Conservation (phyloP, 2,329 filamentous ascomycete genomes). For the Neonectria hederae region DNA sequence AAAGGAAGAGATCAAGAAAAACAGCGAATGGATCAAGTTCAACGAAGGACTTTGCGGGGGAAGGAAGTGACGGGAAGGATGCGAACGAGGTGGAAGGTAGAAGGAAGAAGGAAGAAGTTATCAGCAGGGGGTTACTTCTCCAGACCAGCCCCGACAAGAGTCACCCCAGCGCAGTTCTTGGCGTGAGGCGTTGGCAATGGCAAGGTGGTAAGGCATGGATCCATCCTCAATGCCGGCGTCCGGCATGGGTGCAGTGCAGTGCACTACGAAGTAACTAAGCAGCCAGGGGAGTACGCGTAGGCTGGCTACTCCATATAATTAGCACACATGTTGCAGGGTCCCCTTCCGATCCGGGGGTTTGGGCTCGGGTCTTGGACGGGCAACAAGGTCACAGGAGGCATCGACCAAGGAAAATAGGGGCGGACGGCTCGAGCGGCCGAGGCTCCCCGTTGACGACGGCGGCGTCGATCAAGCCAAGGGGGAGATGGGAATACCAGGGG, state of each 20-base stretch:
- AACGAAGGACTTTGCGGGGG: constrained; percentile 8
- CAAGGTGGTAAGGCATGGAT: too few relatives aligned
- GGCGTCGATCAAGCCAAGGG: constrained; percentile 3
- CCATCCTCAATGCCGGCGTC: constrained; percentile 12
- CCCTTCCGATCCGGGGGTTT: not conserved
- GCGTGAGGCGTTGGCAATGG: constrained; percentile 1
- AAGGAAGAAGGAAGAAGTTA: constrained; percentile 28
- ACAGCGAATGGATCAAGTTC: constrained; percentile 7
- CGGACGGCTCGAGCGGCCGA: not conserved
- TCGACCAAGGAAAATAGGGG: not conserved
- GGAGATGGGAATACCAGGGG: too few relatives aligned
- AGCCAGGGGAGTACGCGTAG: constrained; percentile 12
- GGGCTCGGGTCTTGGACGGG: not conserved
- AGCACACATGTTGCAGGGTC: not conserved
- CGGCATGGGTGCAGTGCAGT: too few relatives aligned
- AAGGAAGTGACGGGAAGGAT: constrained; percentile 13
- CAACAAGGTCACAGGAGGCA: not conserved
- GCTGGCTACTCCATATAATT: constrained; percentile 2
- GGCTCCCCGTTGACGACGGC: not conserved
- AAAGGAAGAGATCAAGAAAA: constrained; percentile 1
- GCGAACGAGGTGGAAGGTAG: constrained; percentile 9
- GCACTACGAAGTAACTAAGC: constrained; percentile 1
- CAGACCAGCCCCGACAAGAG: constrained; percentile 9
- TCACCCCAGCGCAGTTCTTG: constrained; percentile 4
- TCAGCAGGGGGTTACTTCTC: constrained; percentile 3